A percentile compares a stretch with the other conserved stretches of the same genome.
Evolutionary conservation across 768 basidiomycete genomes (phyloP).

Genomic region (Suillus lakei): DNA sequence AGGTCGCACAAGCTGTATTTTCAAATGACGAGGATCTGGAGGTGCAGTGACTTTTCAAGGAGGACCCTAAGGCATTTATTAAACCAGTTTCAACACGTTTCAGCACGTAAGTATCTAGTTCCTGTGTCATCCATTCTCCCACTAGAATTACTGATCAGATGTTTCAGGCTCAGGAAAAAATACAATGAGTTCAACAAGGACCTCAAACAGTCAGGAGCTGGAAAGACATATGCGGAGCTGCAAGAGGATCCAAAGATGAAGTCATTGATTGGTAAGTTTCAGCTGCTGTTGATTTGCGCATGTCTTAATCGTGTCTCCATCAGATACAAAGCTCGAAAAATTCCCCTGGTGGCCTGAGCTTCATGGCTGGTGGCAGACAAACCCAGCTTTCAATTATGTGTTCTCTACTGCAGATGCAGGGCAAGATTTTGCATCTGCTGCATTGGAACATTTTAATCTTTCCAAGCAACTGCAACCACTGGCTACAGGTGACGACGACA

Average conservation of each 20-base stretch:
- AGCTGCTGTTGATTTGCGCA: neutral
- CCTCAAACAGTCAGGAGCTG: neutral
- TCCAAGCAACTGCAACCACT: neutral
- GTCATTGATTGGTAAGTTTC: neutral
- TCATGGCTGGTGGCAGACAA: constrained; percentile 13
- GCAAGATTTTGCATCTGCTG: constrained; percentile 9
- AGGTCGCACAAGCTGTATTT: constrained; percentile 1
- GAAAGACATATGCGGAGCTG: neutral
- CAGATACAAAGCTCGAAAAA: constrained; percentile 8
- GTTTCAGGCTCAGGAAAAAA: neutral
- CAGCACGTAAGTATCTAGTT: neutral
- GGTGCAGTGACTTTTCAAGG: neutral
- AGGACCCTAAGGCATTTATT: neutral
- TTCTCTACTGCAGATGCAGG: constrained; percentile 5
- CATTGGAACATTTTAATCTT: neutral
- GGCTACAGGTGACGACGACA: neutral
- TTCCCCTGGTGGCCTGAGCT: constrained; percentile 16
- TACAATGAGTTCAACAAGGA: constrained; percentile 1
- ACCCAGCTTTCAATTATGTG: constrained; percentile 3
- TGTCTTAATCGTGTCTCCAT: neutral
- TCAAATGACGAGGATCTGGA: neutral
- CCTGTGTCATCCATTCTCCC: neutral
- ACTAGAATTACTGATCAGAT: neutral
- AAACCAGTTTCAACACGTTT: neutral
- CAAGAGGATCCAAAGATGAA: constrained; percentile 1